These are phyloP conservation scores for Endotrypanum monterogeii DNA, from an alignment of 208 protist species.

Conservation along the genomic window DNA sequence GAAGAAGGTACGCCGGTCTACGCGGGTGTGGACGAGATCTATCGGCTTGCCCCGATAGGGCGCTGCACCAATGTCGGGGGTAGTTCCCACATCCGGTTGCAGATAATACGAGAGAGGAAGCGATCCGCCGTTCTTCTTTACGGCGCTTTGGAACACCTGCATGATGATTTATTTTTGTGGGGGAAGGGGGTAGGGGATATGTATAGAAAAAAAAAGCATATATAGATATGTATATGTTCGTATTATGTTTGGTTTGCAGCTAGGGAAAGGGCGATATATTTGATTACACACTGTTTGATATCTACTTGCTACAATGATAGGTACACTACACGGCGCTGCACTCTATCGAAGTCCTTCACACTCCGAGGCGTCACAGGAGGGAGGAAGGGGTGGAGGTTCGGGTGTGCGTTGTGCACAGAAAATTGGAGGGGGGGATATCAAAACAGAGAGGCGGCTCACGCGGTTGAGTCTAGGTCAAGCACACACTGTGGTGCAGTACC, in stretches of 20 bases:
- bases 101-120: slow-evolving; percentile 64
- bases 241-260: too few species aligned
- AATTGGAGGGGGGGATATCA: background rate
- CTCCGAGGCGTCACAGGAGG: background rate
- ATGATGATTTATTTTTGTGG: slow-evolving; percentile 15
- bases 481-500: background rate
- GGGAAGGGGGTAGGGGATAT: background rate
- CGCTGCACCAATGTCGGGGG: slow-evolving; percentile 6
- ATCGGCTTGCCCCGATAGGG: slow-evolving; percentile 1
- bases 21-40: slow-evolving; percentile 20
- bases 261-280: too few species aligned
- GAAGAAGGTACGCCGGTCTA: slow-evolving; percentile 54
- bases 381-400: background rate
- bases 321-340: too few species aligned
- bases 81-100: slow-evolving; percentile 14
- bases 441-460: background rate
- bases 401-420: background rate
- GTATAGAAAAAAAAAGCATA: too few species aligned
- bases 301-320: too few species aligned
- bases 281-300: too few species aligned
- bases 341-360: too few species aligned
- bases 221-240: too few species aligned
- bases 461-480: background rate
- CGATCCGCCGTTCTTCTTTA: slow-evolving; percentile 36
- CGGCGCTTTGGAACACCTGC: slow-evolving; percentile 47